A percentile compares a stretch with the other conserved stretches of the same genome.
Evolutionary conservation across 2,329 filamentous ascomycete species (phyloP).

Genomic region (Aspergillus japonicus): DNA sequence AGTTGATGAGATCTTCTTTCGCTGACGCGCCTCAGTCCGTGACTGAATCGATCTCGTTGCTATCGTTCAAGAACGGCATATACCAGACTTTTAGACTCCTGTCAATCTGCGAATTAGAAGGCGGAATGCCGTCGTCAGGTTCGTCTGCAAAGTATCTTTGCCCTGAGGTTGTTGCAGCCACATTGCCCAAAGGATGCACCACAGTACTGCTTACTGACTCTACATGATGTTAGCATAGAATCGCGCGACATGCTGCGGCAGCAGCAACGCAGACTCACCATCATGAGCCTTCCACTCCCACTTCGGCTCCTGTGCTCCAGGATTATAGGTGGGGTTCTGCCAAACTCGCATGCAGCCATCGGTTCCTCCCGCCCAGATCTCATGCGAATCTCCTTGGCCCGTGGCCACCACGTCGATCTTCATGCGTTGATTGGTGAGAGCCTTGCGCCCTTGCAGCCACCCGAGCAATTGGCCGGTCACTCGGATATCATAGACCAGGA

Average conservation of each 20-base stretch:
- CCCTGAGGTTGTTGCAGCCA: slow-evolving; percentile 53
- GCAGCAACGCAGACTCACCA: slow-evolving; percentile 32
- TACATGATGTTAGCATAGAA: slow-evolving; percentile 16
- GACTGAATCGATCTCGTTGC: neutral
- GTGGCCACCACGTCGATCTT: slow-evolving; percentile 52
- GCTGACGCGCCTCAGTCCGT: too few relatives aligned
- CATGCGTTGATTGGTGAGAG: slow-evolving; percentile 56
- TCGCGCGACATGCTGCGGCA: neutral
- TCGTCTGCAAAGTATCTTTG: slow-evolving; percentile 33
- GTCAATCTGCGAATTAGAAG: slow-evolving; percentile 20
- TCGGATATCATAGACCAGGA: slow-evolving; percentile 60
- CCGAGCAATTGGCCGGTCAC: slow-evolving; percentile 52
- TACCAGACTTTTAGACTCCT: slow-evolving; percentile 45
- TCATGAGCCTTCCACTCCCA: slow-evolving; percentile 47
- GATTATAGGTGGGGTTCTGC: slow-evolving; percentile 44
- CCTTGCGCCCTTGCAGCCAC: slow-evolving; percentile 48
- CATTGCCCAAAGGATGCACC: slow-evolving; percentile 48
- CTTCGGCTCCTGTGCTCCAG: slow-evolving; percentile 44
- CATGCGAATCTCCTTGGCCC: slow-evolving; percentile 41
- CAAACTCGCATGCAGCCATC: slow-evolving; percentile 57
- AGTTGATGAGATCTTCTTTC: too few relatives aligned
- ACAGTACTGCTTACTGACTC: slow-evolving; percentile 48
- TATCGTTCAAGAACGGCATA: slow-evolving; percentile 25
- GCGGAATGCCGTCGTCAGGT: slow-evolving; percentile 14
- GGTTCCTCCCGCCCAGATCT: slow-evolving; percentile 60